Conservation (phyloP, 2,329 filamentous ascomycete species). For the Arthroderma uncinatum region DNA sequence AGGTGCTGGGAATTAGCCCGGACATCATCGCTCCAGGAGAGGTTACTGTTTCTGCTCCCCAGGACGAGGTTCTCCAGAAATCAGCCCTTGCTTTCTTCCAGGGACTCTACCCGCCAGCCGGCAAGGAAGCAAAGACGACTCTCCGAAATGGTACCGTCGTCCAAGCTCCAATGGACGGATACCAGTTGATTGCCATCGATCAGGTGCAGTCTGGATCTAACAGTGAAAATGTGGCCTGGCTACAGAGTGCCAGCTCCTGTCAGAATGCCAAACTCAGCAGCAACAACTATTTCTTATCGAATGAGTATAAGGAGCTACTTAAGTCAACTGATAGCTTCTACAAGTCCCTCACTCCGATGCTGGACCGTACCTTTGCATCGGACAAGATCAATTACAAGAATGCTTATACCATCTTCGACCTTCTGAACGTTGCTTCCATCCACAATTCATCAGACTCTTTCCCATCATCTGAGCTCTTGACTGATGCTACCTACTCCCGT, state of each 20-base stretch:
- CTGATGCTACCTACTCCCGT: slow-evolving; percentile 47
- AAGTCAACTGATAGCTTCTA: slow-evolving; percentile 46
- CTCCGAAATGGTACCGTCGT: slow-evolving; percentile 61
- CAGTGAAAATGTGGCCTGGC: slow-evolving; percentile 46
- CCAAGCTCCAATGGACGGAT: slow-evolving; percentile 61
- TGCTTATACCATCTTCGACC: slow-evolving; percentile 55
- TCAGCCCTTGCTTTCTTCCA: slow-evolving; percentile 74
- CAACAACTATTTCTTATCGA: slow-evolving; percentile 46
- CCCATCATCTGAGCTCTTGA: slow-evolving; percentile 49
- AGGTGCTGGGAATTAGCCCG: slow-evolving; percentile 55
- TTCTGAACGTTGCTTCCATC: slow-evolving; percentile 52
- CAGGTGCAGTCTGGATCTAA: slow-evolving; percentile 50
- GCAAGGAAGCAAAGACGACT: slow-evolving; percentile 44
- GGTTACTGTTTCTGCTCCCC: slow-evolving; percentile 59
- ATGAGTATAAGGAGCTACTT: slow-evolving; percentile 39
- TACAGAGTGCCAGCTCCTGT: slow-evolving; percentile 48
- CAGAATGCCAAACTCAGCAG: slow-evolving; percentile 46
- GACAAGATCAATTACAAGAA: slow-evolving; percentile 47
- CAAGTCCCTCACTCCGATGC: slow-evolving; percentile 39
- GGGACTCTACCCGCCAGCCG: slow-evolving; percentile 72
- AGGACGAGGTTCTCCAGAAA: slow-evolving; percentile 66
- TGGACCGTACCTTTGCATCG: slow-evolving; percentile 42
- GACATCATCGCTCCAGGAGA: slow-evolving; percentile 59
- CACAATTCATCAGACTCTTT: slow-evolving; percentile 51
- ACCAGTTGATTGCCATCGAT: slow-evolving; percentile 71